Conservation (phyloP, 768 basidiomycete species). For the Collybiopsis confluens region DNA sequence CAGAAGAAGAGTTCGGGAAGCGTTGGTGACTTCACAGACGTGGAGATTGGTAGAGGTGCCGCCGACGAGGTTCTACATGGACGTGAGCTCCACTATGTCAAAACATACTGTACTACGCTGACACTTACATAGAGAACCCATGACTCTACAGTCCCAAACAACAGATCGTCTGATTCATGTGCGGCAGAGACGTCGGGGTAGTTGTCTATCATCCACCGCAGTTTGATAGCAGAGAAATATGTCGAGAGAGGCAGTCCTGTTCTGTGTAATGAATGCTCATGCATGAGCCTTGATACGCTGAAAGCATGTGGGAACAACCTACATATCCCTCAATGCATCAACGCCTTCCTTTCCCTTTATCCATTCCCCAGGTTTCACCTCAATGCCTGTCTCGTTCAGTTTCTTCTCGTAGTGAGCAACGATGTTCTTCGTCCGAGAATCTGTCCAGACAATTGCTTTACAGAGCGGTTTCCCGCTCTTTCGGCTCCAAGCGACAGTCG, state of each 20-base stretch:
- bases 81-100: neutral
- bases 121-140: conserved; percentile 87
- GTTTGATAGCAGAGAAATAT: conserved; percentile 96
- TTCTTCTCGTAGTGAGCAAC: conserved; percentile 79
- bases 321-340: conserved; percentile 65
- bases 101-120: neutral
- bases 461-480: conserved; percentile 86
- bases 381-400: conserved; percentile 69
- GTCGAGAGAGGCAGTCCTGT: conserved; percentile 95
- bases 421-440: conserved; percentile 83
- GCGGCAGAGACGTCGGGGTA: conserved; percentile 71
- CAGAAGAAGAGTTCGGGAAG: conserved; percentile 91
- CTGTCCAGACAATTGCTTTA: conserved; percentile 93
- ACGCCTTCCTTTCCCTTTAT: conserved; percentile 69
- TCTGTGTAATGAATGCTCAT: conserved; percentile 31
- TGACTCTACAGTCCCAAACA: conserved; percentile 95
- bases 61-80: conserved; percentile 72
- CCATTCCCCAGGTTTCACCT: conserved; percentile 60
- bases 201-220: conserved; percentile 96
- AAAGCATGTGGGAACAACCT: conserved; percentile 20
- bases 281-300: too few species aligned
- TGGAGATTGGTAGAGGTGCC: conserved; percentile 68
- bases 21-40: conserved; percentile 92
- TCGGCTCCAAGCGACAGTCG: conserved; percentile 89
- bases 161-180: conserved; percentile 73